Conservation (phyloP, 2,329 filamentous ascomycete genomes). For the Alternaria ventricosa region DNA sequence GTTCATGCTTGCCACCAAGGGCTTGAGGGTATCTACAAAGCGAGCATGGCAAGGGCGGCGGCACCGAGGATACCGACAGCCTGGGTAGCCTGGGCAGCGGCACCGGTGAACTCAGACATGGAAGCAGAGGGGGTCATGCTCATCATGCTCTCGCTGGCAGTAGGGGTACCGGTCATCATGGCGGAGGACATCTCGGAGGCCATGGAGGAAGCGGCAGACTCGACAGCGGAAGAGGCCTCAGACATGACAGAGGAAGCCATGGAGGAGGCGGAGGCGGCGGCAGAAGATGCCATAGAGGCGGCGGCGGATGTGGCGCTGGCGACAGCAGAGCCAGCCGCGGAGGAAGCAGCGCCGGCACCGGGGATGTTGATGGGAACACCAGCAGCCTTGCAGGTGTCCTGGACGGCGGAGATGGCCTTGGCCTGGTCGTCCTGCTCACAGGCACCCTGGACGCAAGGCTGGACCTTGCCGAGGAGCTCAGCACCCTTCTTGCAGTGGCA, state of each 20-base stretch:
- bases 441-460: constrained; percentile 55
- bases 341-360: constrained; percentile 9
- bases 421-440: constrained; percentile 50
- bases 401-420: constrained; percentile 36
- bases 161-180: constrained; percentile 11
- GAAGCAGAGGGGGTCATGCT: constrained; percentile 12
- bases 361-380: constrained; percentile 42
- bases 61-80: constrained; percentile 44
- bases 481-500: constrained; percentile 46
- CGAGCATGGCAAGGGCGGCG: constrained; percentile 44
- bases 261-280: constrained; percentile 10
- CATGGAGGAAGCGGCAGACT: constrained; percentile 14
- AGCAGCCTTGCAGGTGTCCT: constrained; percentile 40
- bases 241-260: constrained; percentile 14
- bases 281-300: constrained; percentile 13
- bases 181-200: constrained; percentile 17
- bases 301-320: constrained; percentile 1
- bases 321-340: constrained; percentile 12
- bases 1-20: neutral
- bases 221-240: constrained; percentile 15
- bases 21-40: constrained; percentile 35
- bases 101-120: constrained; percentile 42
- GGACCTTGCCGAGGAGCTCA: constrained; percentile 49
- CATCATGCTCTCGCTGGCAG: neutral
- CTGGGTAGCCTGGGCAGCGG: constrained; percentile 41